These are phyloP conservation scores for Lophium mytilinum DNA, from an alignment of 495 filamentous ascomycete species.

Conservation along the genomic window DNA sequence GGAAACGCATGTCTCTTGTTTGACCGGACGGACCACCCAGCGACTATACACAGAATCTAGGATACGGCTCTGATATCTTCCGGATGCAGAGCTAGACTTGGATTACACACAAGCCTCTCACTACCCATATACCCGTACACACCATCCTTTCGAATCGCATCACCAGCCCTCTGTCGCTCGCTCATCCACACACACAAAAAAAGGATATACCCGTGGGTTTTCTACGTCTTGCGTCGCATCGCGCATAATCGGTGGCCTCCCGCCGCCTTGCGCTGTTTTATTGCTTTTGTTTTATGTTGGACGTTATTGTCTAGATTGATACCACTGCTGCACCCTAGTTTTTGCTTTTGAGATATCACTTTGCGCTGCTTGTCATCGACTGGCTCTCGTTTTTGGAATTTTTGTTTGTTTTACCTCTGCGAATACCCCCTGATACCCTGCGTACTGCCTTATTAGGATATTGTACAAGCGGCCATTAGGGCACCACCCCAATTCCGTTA, in stretches of 20 bases:
- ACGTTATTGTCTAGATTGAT: conserved; percentile 29
- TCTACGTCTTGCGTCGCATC: conserved; percentile 8
- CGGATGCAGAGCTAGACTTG: conserved; percentile 16
- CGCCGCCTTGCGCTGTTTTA: conserved; percentile 2
- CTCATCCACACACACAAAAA: conserved; percentile 1
- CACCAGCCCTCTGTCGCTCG: conserved; percentile 21
- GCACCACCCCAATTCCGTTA: conserved; percentile 9
- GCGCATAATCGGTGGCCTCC: conserved; percentile 15
- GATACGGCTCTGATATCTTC: conserved; percentile 7
- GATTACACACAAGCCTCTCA: conserved; percentile 6
- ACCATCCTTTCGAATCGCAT: not conserved
- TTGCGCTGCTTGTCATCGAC: conserved; percentile 3
- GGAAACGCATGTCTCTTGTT: conserved; percentile 25
- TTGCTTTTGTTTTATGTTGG: conserved; percentile 13
- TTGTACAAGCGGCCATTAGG: conserved; percentile 29
- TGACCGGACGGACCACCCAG: conserved; percentile 23
- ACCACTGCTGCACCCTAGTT: conserved; percentile 27
- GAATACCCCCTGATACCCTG: conserved; percentile 31
- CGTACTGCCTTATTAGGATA: conserved; percentile 24
- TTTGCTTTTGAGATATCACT: conserved; percentile 25
- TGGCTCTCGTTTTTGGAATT: conserved; percentile 14
- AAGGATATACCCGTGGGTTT: not conserved
- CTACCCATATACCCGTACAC: conserved; percentile 11
- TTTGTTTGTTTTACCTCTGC: conserved; percentile 18
- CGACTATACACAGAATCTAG: conserved; percentile 12